These are phyloP conservation scores for Xylaria flabelliformis DNA, from an alignment of 495 filamentous ascomycete genomes.

Conservation along the genomic window DNA sequence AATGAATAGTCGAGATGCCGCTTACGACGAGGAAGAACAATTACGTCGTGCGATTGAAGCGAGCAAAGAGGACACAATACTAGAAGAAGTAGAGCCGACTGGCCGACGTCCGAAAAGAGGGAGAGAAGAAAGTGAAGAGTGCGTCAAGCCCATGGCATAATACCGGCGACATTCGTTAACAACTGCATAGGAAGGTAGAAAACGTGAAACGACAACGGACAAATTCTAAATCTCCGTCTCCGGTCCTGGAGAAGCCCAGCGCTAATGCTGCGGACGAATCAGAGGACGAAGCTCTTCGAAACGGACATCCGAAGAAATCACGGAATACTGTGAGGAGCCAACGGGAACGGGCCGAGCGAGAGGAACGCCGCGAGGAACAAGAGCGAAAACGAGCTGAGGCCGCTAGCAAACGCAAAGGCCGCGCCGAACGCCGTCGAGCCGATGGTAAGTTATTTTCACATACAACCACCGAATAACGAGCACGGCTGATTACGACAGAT, in stretches of 20 bases:
- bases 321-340: conserved; percentile 70
- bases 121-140: conserved; percentile 94
- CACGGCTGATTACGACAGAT: conserved; percentile 49
- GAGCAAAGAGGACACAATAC: conserved; percentile 76
- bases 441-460: conserved; percentile 66
- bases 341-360: conserved; percentile 74
- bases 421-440: conserved; percentile 72
- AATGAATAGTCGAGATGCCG: conserved; percentile 96
- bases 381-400: conserved; percentile 73
- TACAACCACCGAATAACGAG: conserved; percentile 4
- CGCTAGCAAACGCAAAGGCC: conserved; percentile 75
- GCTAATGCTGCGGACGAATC: conserved; percentile 65
- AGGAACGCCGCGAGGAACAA: conserved; percentile 75
- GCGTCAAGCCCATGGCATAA: conserved; percentile 41
- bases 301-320: conserved; percentile 66
- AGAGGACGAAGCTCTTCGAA: conserved; percentile 69
- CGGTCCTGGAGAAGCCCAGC: conserved; percentile 55
- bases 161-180: conserved; percentile 10
- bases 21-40: conserved; percentile 93
- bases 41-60: conserved; percentile 90
- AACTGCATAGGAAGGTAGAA: conserved; percentile 52
- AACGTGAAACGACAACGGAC: conserved; percentile 73
- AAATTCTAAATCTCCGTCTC: conserved; percentile 71
- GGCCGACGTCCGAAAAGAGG: conserved; percentile 77
- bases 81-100: conserved; percentile 54